Percentiles rank a stretch among this genome's conserved stretches.
Evolutionary conservation across 257 asterid species (phyloP).

Genomic region (Linaria vulgaris): DNA sequence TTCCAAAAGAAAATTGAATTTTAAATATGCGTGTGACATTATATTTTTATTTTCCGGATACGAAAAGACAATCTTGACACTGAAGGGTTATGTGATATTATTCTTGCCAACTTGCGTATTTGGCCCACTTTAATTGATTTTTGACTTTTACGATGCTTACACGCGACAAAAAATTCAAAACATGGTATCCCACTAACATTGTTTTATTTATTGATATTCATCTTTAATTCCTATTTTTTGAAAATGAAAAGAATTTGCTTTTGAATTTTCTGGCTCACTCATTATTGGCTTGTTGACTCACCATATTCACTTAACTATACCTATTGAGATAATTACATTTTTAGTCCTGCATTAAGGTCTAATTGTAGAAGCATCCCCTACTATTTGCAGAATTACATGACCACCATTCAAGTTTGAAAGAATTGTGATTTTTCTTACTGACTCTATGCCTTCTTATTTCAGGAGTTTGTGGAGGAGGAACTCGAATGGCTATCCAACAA

Average conservation of each 20-base stretch:
- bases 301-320: too few species aligned
- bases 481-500: slow-evolving; percentile 53
- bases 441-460: slow-evolving; percentile 19
- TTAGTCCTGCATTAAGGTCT: too few species aligned
- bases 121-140: slow-evolving; percentile 17
- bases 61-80: slow-evolving; percentile 29
- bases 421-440: neutral
- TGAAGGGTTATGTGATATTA: neutral
- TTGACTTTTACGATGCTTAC: neutral
- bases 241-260: too few species aligned
- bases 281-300: too few species aligned
- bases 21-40: neutral
- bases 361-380: too few species aligned
- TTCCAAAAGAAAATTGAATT: neutral
- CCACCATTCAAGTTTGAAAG: too few species aligned
- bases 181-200: slow-evolving; percentile 2
- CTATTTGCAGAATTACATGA: too few species aligned
- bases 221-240: neutral
- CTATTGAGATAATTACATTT: too few species aligned
- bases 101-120: slow-evolving; percentile 16
- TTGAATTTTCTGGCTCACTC: neutral
- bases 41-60: neutral
- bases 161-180: neutral
- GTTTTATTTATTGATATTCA: neutral
- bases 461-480: slow-evolving; percentile 40